A percentile compares a stretch with the other conserved stretches of the same genome.
phyloP scores from a whole-genome alignment of 176 grass and related monocot species.

The Leersia perrieri region DNA sequence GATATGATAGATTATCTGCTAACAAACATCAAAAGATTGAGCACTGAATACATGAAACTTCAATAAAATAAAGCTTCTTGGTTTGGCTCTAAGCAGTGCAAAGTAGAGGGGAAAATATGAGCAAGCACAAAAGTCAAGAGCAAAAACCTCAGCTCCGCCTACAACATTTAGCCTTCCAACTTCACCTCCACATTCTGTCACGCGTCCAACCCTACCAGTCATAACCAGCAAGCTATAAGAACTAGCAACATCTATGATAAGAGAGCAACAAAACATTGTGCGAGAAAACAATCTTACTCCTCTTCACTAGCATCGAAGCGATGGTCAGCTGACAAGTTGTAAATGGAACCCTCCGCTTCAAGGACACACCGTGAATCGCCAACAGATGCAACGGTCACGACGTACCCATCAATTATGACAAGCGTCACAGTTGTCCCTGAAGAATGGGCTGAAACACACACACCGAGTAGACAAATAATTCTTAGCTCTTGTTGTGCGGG shows the following conservation, averaged over 20 bases:
- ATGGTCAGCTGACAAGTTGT: conserved; percentile 82
- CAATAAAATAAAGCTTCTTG: neutral
- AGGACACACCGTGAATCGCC: conserved; percentile 83
- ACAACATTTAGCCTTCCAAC: conserved; percentile 83
- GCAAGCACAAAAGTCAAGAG: conserved; percentile 16
- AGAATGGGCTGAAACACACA: conserved; percentile 51
- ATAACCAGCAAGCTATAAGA: conserved; percentile 9
- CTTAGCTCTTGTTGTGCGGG: neutral
- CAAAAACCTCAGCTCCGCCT: conserved; percentile 74
- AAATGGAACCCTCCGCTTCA: conserved; percentile 71
- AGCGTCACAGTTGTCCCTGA: conserved; percentile 91
- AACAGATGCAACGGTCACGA: conserved; percentile 78
- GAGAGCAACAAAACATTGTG: neutral
- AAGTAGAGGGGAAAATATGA: conserved; percentile 11
- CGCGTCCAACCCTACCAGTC: conserved; percentile 66
- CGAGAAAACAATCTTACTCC: conserved; percentile 55
- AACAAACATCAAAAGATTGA: neutral
- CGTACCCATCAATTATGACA: conserved; percentile 78
- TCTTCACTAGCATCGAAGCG: conserved; percentile 77
- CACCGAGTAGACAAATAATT: neutral
- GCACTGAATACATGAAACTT: neutral
- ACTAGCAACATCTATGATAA: neutral
- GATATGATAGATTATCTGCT: neutral
- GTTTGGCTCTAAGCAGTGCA: neutral
- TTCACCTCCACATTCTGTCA: conserved; percentile 83